Conservation (phyloP, 768 basidiomycete species). For the Boletus rufocinnamomeus region DNA sequence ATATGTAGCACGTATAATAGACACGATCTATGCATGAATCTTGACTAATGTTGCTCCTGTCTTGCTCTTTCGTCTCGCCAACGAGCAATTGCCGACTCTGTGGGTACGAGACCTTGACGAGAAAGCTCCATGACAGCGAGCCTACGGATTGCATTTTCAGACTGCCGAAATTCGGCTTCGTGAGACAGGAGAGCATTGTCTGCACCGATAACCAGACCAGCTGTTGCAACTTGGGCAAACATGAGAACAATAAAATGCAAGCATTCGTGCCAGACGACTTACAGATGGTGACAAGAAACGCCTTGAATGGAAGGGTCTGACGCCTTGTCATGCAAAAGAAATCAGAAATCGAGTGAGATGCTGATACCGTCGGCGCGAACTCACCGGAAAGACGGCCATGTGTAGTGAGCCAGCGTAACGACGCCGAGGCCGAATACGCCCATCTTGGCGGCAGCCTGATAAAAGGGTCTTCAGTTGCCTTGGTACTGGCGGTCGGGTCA, state of each 20-base stretch:
- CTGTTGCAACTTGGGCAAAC: conserved; percentile 50
- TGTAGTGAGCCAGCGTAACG: conserved; percentile 61
- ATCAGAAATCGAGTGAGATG: background rate
- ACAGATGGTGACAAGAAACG: conserved; percentile 75
- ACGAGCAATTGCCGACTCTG: conserved; percentile 80
- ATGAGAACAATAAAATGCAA: background rate
- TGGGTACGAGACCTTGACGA: conserved; percentile 71
- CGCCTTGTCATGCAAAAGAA: conserved; percentile 45
- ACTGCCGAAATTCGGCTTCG: conserved; percentile 62
- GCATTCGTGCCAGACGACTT: conserved; percentile 27
- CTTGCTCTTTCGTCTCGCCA: conserved; percentile 61
- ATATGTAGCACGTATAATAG: conserved; percentile 18
- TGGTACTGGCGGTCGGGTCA: background rate
- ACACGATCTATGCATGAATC: conserved; percentile 4
- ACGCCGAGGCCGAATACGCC: conserved; percentile 60
- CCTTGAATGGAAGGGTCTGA: conserved; percentile 81
- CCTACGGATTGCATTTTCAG: conserved; percentile 69
- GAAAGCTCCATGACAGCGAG: conserved; percentile 77
- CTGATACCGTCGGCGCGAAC: conserved; percentile 12
- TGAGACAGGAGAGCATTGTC: conserved; percentile 74
- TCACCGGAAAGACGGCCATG: conserved; percentile 75
- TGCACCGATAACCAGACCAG: conserved; percentile 73
- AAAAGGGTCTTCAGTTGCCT: background rate
- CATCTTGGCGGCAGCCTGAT: conserved; percentile 54
- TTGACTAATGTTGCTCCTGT: conserved; percentile 13